phyloP scores from a whole-genome alignment of 2,329 filamentous ascomycete genomes.

The Fusarium ambrosium region DNA sequence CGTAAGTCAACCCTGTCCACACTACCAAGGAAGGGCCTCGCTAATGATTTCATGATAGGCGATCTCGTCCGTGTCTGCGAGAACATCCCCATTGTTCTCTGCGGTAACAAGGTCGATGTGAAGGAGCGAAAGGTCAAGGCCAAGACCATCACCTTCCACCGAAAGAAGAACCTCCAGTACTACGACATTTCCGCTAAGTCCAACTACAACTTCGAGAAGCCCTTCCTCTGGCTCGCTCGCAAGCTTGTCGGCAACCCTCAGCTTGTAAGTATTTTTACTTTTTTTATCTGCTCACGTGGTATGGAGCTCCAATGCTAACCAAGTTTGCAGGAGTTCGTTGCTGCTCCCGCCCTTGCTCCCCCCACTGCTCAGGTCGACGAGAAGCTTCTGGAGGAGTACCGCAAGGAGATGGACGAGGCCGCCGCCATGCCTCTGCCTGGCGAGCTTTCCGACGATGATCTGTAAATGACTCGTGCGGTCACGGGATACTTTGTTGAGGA shows the following conservation, averaged over 20 bases:
- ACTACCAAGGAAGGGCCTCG: not conserved
- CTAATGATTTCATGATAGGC: slow-evolving; percentile 66
- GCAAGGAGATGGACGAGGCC: slow-evolving; percentile 89
- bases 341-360: slow-evolving; percentile 92
- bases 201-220: slow-evolving; percentile 99
- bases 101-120: slow-evolving; percentile 99
- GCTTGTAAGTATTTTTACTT: slow-evolving; percentile 33
- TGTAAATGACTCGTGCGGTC: slow-evolving; percentile 60
- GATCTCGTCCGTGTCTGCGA: slow-evolving; percentile 99
- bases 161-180: slow-evolving; percentile 99
- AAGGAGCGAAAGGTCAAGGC: slow-evolving; percentile 99
- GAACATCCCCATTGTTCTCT: slow-evolving; percentile 98
- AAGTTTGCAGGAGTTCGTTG: slow-evolving; percentile 86
- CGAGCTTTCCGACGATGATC: slow-evolving; percentile 85
- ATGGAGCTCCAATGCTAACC: slow-evolving; percentile 46
- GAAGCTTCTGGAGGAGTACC: slow-evolving; percentile 83
- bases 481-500: slow-evolving; percentile 49
- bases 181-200: slow-evolving; percentile 99
- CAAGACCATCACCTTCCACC: slow-evolving; percentile 99
- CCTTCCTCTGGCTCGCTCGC: slow-evolving; percentile 98
- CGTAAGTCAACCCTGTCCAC: slow-evolving; percentile 73
- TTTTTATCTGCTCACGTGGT: no score
- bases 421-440: slow-evolving; percentile 89
- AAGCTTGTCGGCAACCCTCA: slow-evolving; percentile 95
- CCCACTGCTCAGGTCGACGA: slow-evolving; percentile 92